These are phyloP conservation scores for Vicia villosa DNA, from an alignment of 306 rosid species.

Conservation along the genomic window DNA sequence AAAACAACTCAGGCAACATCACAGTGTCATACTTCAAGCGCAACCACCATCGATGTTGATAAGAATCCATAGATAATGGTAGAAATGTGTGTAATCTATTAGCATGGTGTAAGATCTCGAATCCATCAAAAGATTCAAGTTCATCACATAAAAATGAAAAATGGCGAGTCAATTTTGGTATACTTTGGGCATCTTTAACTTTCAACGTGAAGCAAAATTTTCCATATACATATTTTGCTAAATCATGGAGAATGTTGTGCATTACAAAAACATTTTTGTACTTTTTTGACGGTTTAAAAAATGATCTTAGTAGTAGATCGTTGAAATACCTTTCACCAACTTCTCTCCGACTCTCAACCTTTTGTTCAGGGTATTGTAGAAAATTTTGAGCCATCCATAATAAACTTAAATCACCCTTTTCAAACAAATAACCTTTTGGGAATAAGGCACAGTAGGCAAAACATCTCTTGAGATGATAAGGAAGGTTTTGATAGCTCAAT, in stretches of 20 bases:
- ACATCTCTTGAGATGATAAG: not conserved
- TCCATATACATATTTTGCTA: not conserved
- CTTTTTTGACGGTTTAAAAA: not conserved
- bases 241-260: constrained; percentile 20
- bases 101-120: not conserved
- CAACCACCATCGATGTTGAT: not conserved
- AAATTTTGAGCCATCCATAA: not conserved
- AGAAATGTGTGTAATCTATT: not conserved
- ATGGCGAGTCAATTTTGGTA: not conserved
- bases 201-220: not conserved
- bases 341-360: not conserved
- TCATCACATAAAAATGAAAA: not conserved
- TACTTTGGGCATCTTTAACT: not conserved
- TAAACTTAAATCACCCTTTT: not conserved
- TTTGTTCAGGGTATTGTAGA: not conserved
- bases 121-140: not conserved
- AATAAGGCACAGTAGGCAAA: not conserved
- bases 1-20: not conserved
- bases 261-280: not conserved
- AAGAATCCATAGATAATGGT: not conserved
- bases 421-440: not conserved
- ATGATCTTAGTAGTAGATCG: constrained; percentile 14
- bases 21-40: not conserved
- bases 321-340: not conserved
- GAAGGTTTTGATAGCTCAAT: not conserved